Base-by-base conservation (phyloP, 345 rosid species). In the Adansonia digitata region DNA sequence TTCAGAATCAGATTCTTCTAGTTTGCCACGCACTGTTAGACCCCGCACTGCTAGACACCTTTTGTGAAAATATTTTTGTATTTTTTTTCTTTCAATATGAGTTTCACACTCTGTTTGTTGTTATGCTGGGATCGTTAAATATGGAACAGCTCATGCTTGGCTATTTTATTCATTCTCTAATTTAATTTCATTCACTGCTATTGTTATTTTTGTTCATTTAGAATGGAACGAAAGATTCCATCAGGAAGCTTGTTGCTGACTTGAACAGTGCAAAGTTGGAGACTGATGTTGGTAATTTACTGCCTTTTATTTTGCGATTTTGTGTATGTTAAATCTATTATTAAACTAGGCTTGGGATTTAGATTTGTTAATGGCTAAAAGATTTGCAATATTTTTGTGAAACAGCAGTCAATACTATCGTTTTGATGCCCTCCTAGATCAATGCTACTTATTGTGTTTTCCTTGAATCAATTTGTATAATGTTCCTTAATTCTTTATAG, bases 141-240 rank as follows among this genome's bases (percentile, higher is more conserved):
- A 4, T 60, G 40, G 39, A 53, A 42, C 35, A 26, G 22, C 0
- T 20, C 29, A 24, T 75, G 42, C 56, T 37, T 45, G 62, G 4
- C 51, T 77, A 71, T 57, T n/a, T 34, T 60, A 31, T 76, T 61
- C 15, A 29, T 75, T 61, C 43, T 76, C 51, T 49, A 31, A 27
- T 77, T 72, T 72, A 10, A 74, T 73, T 57, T 73, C 48, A 64
- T 34, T 61, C 71, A 59, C 65, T 77, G 43, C 49, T 65, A 31
- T 2, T 35, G 34, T 49, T 67, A 52, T 29, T 65, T 40, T 34
- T 68, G 11, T 56, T 69, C 49, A 1, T 78, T 18, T 76, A 95
- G 99, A 95, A 95, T 79, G 98, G 99, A 76, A 91, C 97, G 37
- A 95, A 91, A 75, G 94, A 95, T 72, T 88, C 97, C 79, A 93